A percentile compares a stretch with the other conserved stretches of the same genome.
Conservation (phyloP, 345 rosid genomes). For the Syzygium jambos region DNA sequence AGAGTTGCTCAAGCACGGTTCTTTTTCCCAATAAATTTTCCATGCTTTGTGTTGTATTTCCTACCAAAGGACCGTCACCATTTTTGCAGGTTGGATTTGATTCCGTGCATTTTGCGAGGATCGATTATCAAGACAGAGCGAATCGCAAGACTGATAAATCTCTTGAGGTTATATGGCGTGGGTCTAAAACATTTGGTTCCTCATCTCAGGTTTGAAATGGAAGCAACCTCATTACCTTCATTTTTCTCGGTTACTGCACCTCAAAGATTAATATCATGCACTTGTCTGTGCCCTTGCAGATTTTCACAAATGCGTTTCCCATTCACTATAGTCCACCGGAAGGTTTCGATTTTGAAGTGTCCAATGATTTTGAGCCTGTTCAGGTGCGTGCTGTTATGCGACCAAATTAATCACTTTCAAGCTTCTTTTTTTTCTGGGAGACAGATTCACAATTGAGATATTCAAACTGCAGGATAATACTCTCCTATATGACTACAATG, state of each 20-base stretch:
- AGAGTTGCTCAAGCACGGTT: background rate
- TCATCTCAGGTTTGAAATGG: slow-evolving; percentile 54
- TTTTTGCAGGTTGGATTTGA: slow-evolving; percentile 61
- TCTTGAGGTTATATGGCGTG: slow-evolving; percentile 82
- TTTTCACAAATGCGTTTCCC: slow-evolving; percentile 70
- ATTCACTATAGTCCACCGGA: slow-evolving; percentile 62
- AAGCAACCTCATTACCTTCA: background rate
- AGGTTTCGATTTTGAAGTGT: slow-evolving; percentile 70
- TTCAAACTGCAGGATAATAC: slow-evolving; percentile 51
- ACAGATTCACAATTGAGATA: background rate
- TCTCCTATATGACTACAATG: slow-evolving; percentile 48
- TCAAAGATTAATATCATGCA: background rate
- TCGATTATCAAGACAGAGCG: slow-evolving; percentile 86
- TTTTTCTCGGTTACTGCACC: background rate
- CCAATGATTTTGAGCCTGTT: slow-evolving; percentile 38
- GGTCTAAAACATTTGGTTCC: slow-evolving; percentile 76
- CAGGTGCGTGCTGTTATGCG: slow-evolving; percentile 40
- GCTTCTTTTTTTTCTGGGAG: background rate
- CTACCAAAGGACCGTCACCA: background rate
- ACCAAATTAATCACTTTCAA: background rate
- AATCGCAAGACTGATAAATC: slow-evolving; percentile 53
- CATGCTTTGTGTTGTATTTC: background rate
- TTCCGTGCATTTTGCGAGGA: slow-evolving; percentile 81
- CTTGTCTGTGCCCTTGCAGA: slow-evolving; percentile 29
- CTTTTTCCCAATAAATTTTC: background rate